Percentiles rank a stretch among this genome's conserved stretches.
These are phyloP conservation scores for Helicostylum pulchrum DNA, from an alignment of 192 early-diverging fungal species.

Conservation along the genomic window DNA sequence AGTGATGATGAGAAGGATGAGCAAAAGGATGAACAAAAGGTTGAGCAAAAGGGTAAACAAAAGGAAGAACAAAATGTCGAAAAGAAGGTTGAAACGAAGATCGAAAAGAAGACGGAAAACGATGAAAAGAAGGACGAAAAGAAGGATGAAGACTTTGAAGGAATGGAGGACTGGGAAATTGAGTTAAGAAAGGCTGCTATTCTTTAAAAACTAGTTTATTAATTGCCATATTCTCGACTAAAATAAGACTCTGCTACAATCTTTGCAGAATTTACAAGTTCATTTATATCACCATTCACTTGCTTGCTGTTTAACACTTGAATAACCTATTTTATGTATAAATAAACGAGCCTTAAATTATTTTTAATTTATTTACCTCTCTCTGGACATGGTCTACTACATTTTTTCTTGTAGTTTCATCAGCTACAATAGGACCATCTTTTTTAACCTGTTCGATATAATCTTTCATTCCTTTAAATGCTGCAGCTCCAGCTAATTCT, in stretches of 20 bases:
- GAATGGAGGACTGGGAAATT: conserved; percentile 41
- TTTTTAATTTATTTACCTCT: neutral
- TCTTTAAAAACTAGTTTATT: conserved; percentile 1
- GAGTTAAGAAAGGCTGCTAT: conserved; percentile 30
- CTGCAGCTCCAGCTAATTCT: conserved; percentile 20
- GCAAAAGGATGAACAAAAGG: neutral
- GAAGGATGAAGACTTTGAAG: conserved; percentile 1
- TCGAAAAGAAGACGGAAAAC: neutral
- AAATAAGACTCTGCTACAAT: conserved; percentile 18
- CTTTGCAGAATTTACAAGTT: conserved; percentile 4
- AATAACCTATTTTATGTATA: neutral
- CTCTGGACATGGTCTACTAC: neutral
- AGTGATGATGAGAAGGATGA: neutral
- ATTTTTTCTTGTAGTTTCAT: conserved; percentile 11
- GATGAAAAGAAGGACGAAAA: neutral
- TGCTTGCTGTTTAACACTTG: neutral
- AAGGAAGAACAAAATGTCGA: neutral
- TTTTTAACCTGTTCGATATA: conserved; percentile 3
- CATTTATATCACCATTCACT: neutral
- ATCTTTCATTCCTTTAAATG: conserved; percentile 21
- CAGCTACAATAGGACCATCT: neutral
- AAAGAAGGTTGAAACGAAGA: neutral
- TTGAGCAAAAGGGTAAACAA: neutral
- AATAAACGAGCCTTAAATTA: neutral
- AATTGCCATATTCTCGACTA: conserved; percentile 18